Evolutionary conservation across 805 yeast genomes (phyloP).

Genomic region (Pichia ethanolica): DNA sequence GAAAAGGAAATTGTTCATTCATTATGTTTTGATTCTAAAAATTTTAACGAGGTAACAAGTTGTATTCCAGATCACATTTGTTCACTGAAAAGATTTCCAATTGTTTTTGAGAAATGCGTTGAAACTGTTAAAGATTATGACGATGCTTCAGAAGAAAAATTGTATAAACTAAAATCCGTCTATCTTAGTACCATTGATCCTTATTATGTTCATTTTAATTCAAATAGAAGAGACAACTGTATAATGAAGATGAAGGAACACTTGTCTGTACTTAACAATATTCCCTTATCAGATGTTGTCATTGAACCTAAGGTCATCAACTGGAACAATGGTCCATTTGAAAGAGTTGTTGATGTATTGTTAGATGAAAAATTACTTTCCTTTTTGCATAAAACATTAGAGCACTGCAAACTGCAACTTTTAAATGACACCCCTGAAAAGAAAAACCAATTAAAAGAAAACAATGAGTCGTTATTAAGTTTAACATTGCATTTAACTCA

Average conservation of each 20-base stretch:
- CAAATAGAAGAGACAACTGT: constrained; percentile 81
- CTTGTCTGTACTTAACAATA: constrained; percentile 27
- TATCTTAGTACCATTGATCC: constrained; percentile 60
- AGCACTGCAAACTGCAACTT: constrained; percentile 24
- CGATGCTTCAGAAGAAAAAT: constrained; percentile 25
- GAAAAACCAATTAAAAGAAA: background rate
- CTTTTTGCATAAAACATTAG: constrained; percentile 44
- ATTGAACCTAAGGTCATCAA: constrained; percentile 46
- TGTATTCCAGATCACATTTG: constrained; percentile 71
- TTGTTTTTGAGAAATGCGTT: constrained; percentile 41
- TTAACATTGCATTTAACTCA: constrained; percentile 63
- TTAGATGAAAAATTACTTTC: constrained; percentile 45
- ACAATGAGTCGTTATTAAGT: constrained; percentile 47
- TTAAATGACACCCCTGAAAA: constrained; percentile 17
- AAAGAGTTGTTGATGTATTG: constrained; percentile 42
- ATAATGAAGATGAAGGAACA: constrained; percentile 52
- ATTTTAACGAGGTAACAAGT: constrained; percentile 61
- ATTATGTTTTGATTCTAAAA: constrained; percentile 66
- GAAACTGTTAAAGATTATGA: constrained; percentile 46
- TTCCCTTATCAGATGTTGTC: constrained; percentile 33
- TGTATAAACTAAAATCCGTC: constrained; percentile 59
- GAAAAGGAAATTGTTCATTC: constrained; percentile 72
- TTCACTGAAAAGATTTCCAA: constrained; percentile 66
- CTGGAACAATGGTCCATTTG: constrained; percentile 34
- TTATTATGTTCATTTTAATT: constrained; percentile 66